Evolutionary conservation across 2,329 filamentous ascomycete genomes (phyloP), one percentile per base, ranked within the genome.

Genomic region (Fusarium luffae): DNA sequence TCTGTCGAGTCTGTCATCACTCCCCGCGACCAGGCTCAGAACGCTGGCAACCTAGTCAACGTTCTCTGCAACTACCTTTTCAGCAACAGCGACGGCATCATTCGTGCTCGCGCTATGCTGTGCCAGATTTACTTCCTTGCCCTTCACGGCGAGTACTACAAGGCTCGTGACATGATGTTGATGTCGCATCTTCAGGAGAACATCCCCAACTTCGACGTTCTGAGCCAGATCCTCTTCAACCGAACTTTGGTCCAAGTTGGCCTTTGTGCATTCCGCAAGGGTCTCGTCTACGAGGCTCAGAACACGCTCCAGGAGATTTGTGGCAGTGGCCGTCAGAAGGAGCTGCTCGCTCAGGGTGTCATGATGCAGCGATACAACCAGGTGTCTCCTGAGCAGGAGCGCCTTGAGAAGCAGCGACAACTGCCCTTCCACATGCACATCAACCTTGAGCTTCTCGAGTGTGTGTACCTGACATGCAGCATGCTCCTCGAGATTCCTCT

Each of bases 391-490:
- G 96, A 99, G 83, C 96, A 99, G 83, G 96, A 99, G 85, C 93
- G 95, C 72, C 88, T 98, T 41, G 96, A 99, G 85, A 93, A 96
- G 80, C 95, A 98, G 84, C 91, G 96, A 76, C 96, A 99, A 84
- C 88, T 99, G 73, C 96, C 96, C 40, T 99, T 99, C 90, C 96
- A 99, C 86, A 98, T 99, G 94, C 96, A 99, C 88, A 99, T 99
- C 86, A 99, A 99, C 86, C 88, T 99, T 54, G 96, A 99, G 82
- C 89, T 99, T 58, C 89, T 99, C 41, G 96, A 99, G 85, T 98
- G 96, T 78, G 95, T 98, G 68, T 99, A 99, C 85, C 88, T 99
- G 63, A 98, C 96, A 52, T 98, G 95, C 86, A 98, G 94, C 83
- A 99, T 99, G 96, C 92, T 99, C 72, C 89, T 99, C 60, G 96